Conservation (phyloP, 2,329 filamentous ascomycete genomes). For the Tolypocladium pustulatum region DNA sequence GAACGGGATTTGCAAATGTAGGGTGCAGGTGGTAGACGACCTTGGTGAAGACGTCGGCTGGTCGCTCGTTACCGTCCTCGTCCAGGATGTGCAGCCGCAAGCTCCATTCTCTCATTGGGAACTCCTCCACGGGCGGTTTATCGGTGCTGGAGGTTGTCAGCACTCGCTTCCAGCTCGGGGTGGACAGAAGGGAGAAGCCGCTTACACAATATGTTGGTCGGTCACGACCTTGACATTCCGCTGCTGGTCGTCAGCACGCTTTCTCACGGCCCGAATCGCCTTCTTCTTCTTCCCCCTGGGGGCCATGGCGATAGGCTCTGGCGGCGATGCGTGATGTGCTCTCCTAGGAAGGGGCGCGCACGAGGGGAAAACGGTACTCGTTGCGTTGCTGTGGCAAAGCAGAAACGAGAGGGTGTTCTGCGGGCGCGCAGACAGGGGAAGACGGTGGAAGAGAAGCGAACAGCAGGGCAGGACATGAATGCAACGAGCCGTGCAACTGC, state of each 20-base stretch:
- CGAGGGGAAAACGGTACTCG: conserved; percentile 2
- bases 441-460: not conserved
- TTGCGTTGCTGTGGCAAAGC: not conserved
- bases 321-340: not conserved
- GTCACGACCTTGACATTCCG: conserved; percentile 88
- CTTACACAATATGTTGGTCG: conserved; percentile 77
- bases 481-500: not conserved
- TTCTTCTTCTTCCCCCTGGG: not conserved
- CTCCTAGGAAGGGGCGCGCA: not conserved
- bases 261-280: not conserved
- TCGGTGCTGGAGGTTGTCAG: conserved; percentile 38
- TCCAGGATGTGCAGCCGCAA: conserved; percentile 79
- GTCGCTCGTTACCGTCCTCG: conserved; percentile 72
- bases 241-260: conserved; percentile 40
- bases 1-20: conserved; percentile 76
- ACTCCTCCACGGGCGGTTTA: conserved; percentile 74
- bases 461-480: not conserved
- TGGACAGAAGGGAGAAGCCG: conserved; percentile 16
- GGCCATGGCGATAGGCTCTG: not conserved
- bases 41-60: conserved; percentile 82
- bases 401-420: not conserved
- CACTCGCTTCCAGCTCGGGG: conserved; percentile 1
- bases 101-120: conserved; percentile 87
- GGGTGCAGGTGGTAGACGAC: conserved; percentile 89
- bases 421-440: not conserved